Percentiles rank a stretch among this genome's conserved stretches.
Evolutionary conservation across 805 yeast species (phyloP).

Genomic region (Wickerhamiella parazyma): DNA sequence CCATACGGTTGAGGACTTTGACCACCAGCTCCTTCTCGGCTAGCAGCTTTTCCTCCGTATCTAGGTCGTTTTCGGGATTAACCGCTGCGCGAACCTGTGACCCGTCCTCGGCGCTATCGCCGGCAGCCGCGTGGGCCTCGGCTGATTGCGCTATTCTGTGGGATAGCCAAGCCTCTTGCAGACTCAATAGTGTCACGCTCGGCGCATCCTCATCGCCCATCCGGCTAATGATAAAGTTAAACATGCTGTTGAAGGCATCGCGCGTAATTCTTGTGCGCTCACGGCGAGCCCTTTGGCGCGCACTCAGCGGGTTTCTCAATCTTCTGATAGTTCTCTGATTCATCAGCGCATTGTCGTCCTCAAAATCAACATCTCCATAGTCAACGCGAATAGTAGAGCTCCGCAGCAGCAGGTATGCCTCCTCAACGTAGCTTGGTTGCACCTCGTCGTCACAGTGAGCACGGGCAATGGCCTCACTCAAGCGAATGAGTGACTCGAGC

Average conservation of each 20-base stretch:
- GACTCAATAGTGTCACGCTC: slow-evolving; percentile 21
- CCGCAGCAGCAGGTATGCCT: slow-evolving; percentile 78
- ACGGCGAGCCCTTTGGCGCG: background rate
- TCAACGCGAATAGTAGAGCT: slow-evolving; percentile 91
- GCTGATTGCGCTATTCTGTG: background rate
- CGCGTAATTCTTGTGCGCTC: slow-evolving; percentile 45
- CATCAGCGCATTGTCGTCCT: slow-evolving; percentile 33
- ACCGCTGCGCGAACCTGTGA: slow-evolving; percentile 50
- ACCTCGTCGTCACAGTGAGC: slow-evolving; percentile 89
- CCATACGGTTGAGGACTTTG: slow-evolving; percentile 73
- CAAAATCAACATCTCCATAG: slow-evolving; percentile 80
- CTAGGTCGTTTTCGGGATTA: slow-evolving; percentile 59
- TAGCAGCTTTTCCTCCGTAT: slow-evolving; percentile 55
- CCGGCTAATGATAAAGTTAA: slow-evolving; percentile 60
- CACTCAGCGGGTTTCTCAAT: slow-evolving; percentile 9
- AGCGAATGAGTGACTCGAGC: slow-evolving; percentile 81
- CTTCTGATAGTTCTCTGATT: slow-evolving; percentile 18
- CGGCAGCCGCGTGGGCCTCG: slow-evolving; percentile 16
- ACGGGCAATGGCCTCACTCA: slow-evolving; percentile 91
- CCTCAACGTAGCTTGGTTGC: slow-evolving; percentile 74
- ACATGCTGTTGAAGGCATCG: slow-evolving; percentile 74
- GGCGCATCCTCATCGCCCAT: slow-evolving; percentile 39
- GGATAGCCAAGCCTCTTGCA: background rate
- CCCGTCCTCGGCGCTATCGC: slow-evolving; percentile 26
- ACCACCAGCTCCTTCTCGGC: slow-evolving; percentile 55